Evolutionary conservation across 352 stramenopile genomes (phyloP), one percentile per base, ranked within the genome.

Genomic region (Pythium guiyangense): DNA sequence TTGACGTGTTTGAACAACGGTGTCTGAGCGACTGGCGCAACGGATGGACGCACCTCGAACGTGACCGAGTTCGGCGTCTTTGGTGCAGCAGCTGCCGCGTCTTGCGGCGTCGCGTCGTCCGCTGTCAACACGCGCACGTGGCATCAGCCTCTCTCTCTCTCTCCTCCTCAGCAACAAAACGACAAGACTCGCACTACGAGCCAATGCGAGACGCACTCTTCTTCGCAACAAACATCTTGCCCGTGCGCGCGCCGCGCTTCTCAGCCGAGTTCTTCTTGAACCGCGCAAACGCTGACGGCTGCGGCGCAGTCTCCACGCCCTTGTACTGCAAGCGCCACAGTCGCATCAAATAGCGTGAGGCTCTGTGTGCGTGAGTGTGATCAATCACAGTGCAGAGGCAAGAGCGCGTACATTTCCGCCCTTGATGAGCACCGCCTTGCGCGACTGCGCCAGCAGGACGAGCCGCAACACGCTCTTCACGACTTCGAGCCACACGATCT

Each of bases 401-500:
- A 12, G 4, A 12, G 31, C n/a, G 57, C 59, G 26, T 40, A 87
- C 75, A 58, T 82, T 90, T 57, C 78, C 82, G 37, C 73, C 76
- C 52, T 70, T 69, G 18, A 86, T 52, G 6, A 92, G 69, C 64
- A 92, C 73, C 2, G 54, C 64, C 47, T 71, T 74, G 55, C 75
- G 79, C 57, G 76, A 68, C 48, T 90, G 82, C 20, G 75, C 42
- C 25, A 94, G 63, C 35, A 94, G 60, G 34, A 90, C 34, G 11
- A 94, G 51, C 27, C 84, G 84, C 37, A 85, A 74, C 10, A 87
- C 62, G 29, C 75, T 70, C 66, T 94, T 94, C 57, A 88, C 69
- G 20, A 85, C 46, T 53, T 94, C 84, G 11, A 94, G 57, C 71
- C 71, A 84, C 12, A 92, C 74, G 70, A 94, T 92, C 69, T 88